These are phyloP conservation scores for Pulveroboletus frians DNA, from an alignment of 768 basidiomycete species.

Conservation along the genomic window DNA sequence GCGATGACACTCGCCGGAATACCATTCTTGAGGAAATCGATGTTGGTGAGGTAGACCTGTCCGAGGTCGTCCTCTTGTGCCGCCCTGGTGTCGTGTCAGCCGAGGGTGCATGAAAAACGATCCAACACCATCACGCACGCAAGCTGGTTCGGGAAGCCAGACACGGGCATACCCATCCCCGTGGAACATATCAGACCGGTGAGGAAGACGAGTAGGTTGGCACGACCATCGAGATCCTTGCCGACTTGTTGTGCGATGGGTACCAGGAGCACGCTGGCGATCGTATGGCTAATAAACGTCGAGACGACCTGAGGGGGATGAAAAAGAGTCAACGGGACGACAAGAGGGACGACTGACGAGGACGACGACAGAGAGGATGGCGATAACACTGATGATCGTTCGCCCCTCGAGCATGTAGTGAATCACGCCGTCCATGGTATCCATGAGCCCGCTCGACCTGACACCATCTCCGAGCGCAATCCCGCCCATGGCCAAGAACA, in stretches of 20 bases:
- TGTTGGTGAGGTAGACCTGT: conserved; percentile 74
- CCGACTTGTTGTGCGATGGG: conserved; percentile 94
- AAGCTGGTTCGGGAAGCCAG: conserved; percentile 98
- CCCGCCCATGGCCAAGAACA: conserved; percentile 97
- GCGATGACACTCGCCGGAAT: conserved; percentile 93
- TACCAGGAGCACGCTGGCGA: conserved; percentile 93
- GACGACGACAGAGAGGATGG: conserved; percentile 65
- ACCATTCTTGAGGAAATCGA: conserved; percentile 91
- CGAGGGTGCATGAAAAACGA: not conserved
- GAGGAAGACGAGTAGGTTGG: conserved; percentile 86
- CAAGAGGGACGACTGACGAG: conserved; percentile 42
- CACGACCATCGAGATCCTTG: conserved; percentile 63
- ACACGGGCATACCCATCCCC: conserved; percentile 98
- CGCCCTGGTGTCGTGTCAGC: conserved; percentile 43
- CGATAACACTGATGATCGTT: conserved; percentile 62
- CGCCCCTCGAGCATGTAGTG: conserved; percentile 55
- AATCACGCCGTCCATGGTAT: conserved; percentile 65
- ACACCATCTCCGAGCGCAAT: conserved; percentile 95
- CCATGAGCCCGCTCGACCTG: conserved; percentile 78
- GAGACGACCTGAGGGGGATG: conserved; percentile 56
- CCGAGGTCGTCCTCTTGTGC: conserved; percentile 95
- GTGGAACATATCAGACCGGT: conserved; percentile 90
- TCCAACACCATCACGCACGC: conserved; percentile 79
- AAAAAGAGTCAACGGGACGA: not conserved
- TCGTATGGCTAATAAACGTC: conserved; percentile 97